Base-by-base conservation (phyloP, 225 moss, liverwort and hornwort species). In the Sphagnum contortum region DNA sequence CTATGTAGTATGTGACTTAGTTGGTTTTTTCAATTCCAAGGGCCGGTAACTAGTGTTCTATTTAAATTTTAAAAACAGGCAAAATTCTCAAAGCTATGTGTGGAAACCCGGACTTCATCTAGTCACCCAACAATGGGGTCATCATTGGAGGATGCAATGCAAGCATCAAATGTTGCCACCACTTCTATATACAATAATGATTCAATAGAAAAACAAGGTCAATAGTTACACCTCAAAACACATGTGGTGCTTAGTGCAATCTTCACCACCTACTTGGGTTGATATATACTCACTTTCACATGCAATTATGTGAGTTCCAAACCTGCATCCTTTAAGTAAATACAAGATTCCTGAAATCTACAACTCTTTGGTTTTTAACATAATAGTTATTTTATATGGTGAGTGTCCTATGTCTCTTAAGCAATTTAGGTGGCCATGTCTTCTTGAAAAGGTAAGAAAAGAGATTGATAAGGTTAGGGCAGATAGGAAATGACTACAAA, bases 241-340 rank as follows among this genome's bases (percentile, higher is more conserved):
- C 77, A 93, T 69, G 82, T 74, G 48, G 12, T 82, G 60, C 84
- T 81, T 29, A 91, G 93, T 66, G 84, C 82, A 76, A 76, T 91
- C 73, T 77, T 93, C 49, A 80, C 91, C 50, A 70, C 98, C 47
- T 93, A 98, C 71, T 73, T 93, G 73, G 93, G 87, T 45, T 87
- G 89, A 74, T 98, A 98, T 71, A 68, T 93, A 63, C 87, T 98
- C 58, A 89, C 85, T 59, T 91, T 89, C 45, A 91, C 87, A 58
- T 91, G 91, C 68, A 98, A 91, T 68, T 77, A 64, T 72, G 91
- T 94, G 76, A 80, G 85, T 80, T 44, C 53, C 14, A 56, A 55
- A 48, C n/a, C n/a, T n/a, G n/a, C n/a, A n/a, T n/a, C n/a, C n/a
- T n/a, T n/a, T n/a, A n/a, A n/a, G n/a, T n/a, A n/a, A n/a, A n/a